Base-by-base conservation (phyloP, 140 eudicot species). In the Erigeron philadelphicus region DNA sequence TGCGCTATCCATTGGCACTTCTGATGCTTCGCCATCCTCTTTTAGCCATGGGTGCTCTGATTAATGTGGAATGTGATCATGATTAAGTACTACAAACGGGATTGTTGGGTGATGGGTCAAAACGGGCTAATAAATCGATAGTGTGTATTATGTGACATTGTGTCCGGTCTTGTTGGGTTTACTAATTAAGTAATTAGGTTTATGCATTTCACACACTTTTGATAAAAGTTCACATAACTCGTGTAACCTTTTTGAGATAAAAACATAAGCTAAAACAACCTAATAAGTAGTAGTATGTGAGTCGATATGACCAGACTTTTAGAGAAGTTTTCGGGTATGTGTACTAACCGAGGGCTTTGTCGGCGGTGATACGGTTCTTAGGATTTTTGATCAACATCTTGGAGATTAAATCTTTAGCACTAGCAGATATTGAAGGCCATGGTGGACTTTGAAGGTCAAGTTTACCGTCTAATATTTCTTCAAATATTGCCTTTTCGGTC, bases 1-100 rank as follows among this genome's bases (percentile, higher is more conserved):
- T 1, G 92, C 98, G 56, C 95, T 92, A 66, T 86, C 86, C 73
- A 92, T 89, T 16, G 98, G 98, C 41, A 56, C 64, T 38, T 85
- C 91, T 45, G 98, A 86, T 62, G 98, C 98, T 46, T 86, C 96
- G 9, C 98, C 98, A 11, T 77, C 80, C 76, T 86, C 90, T 77
- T 80, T 92, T n/a, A 92, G 93, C 98, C 98, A 92, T 17, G 98
- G 87, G 78, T 92, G 96, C 53, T 92, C 98, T 92, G 77, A 38
- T 31, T 31, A 65, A 64, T 16, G 19, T 57, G 11, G 11, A 44
- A 16, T 60, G 19, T 17, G 15, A 49, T 66, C 2, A 47, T 11
- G 41, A 23, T 11, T 45, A 11, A 62, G 57, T 1, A 2, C 8
- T 59, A 5, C 7, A 35, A 6, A 1, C 61, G 0, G 38, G 11